Evolutionary conservation across 1,284 basidiomycete species (phyloP), one percentile per base, ranked within the genome.

Genomic region (Cryptococcus hybrid): DNA sequence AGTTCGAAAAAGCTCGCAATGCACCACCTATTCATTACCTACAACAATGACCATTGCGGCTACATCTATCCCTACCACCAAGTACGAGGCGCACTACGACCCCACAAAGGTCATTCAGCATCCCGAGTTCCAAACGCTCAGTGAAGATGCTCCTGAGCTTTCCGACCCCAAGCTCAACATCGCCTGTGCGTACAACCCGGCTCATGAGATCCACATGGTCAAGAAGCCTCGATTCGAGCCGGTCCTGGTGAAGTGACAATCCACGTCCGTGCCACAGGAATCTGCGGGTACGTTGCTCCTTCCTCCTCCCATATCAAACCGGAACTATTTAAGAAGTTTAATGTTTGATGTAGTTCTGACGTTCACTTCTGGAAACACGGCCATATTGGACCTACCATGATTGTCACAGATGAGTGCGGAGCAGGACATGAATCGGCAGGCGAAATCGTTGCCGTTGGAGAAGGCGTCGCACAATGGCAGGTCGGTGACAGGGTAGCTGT

Each of bases 331-430:
- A 6, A 15, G 6, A 45, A 18, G 34, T 24, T 7, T 24, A 30
- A 38, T 39, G 13, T 51, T 13, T 35, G 8, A n/a, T 13, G 24
- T 59, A 78, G 76, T 8, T 79, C 77, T 30, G 80, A 81, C 62
- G 80, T 81, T 1, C 81, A 82, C 64, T 82, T 82, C 64, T 82
- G 80, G 80, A 79, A 82, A 68, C 81, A 82, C 61, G 81, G 79
- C 34, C 69, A 72, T 18, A 79, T 80, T 48, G 78, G 71, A 44
- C 71, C 73, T 3, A 77, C 75, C 11, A 70, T 69, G 65, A 73
- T 79, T 38, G 78, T 79, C 45, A 18, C 18, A 18, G 50, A 51
- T 18, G 24, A 13, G 7, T 78, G 77, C 54, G 78, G 78, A 6
- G 69, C 76, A 1, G 79, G 79, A 0, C 79, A 79, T 66, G 79